phyloP scores from a whole-genome alignment of 1,284 basidiomycete genomes.

The Neotropicomus parvogracilis region DNA sequence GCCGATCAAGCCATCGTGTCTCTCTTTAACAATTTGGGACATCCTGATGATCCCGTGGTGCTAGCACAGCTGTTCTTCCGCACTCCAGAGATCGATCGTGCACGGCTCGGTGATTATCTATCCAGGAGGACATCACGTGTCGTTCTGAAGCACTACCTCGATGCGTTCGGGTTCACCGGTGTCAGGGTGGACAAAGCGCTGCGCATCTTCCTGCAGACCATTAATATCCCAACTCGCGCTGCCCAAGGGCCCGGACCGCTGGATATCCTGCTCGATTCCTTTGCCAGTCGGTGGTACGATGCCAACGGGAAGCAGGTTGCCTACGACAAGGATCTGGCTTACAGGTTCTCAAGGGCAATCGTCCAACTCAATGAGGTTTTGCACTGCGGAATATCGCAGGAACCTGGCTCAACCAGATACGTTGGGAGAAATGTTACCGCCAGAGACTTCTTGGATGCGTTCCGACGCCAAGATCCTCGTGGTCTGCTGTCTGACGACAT shows the following conservation, averaged over 20 bases:
- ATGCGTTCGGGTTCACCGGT: slow-evolving; percentile 80
- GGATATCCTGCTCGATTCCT: slow-evolving; percentile 76
- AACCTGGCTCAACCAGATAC: slow-evolving; percentile 60
- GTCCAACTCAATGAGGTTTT: slow-evolving; percentile 84
- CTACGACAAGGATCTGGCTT: slow-evolving; percentile 75
- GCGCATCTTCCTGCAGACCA: slow-evolving; percentile 80
- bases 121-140: slow-evolving; percentile 66
- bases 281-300: slow-evolving; percentile 86
- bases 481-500: slow-evolving; percentile 68
- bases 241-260: slow-evolving; percentile 45
- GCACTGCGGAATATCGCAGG: slow-evolving; percentile 60
- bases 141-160: slow-evolving; percentile 80
- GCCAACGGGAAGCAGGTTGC: slow-evolving; percentile 78
- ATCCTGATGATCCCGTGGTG: slow-evolving; percentile 58
- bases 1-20: slow-evolving; percentile 67
- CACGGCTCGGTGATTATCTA: slow-evolving; percentile 81
- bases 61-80: slow-evolving; percentile 84
- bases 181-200: slow-evolving; percentile 87
- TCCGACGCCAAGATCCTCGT: slow-evolving; percentile 70
- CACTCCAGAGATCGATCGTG: slow-evolving; percentile 79
- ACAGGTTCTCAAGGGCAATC: slow-evolving; percentile 78
- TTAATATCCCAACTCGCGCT: slow-evolving; percentile 63
- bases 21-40: slow-evolving; percentile 56
- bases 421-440: slow-evolving; percentile 61
- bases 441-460: slow-evolving; percentile 77